Conservation (phyloP, 2,329 filamentous ascomycete genomes). For the Penicillium griseofulvum region DNA sequence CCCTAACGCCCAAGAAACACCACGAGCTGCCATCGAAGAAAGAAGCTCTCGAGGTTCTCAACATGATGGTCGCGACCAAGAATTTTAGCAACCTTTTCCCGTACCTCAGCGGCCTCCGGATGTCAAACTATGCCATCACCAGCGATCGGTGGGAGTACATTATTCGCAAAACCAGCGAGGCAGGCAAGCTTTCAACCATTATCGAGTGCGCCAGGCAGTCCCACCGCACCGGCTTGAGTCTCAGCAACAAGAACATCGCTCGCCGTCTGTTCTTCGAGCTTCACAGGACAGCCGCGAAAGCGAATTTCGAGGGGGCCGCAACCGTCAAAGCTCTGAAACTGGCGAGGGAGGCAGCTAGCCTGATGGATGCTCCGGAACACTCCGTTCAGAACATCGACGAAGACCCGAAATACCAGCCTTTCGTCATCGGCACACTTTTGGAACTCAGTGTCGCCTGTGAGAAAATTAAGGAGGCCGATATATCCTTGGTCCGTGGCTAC, state of each 20-base stretch:
- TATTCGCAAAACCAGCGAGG: constrained; percentile 37
- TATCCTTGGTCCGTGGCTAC: constrained; percentile 41
- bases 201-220: constrained; percentile 38
- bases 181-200: constrained; percentile 36
- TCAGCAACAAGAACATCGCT: constrained; percentile 32
- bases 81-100: constrained; percentile 44
- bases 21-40: constrained; percentile 34
- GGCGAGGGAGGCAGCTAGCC: constrained; percentile 34
- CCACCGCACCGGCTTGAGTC: constrained; percentile 36
- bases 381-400: constrained; percentile 15
- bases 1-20: constrained; percentile 37
- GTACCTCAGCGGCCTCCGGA: constrained; percentile 40
- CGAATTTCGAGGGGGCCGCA: constrained; percentile 34
- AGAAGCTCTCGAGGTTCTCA: constrained; percentile 31
- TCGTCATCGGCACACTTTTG: constrained; percentile 44
- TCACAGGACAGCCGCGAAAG: constrained; percentile 34
- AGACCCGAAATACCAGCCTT: constrained; percentile 42
- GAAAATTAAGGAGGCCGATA: constrained; percentile 41
- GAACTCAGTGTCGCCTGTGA: constrained; percentile 47
- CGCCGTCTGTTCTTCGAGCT: constrained; percentile 38
- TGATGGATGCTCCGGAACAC: constrained; percentile 40
- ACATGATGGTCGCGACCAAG: constrained; percentile 37
- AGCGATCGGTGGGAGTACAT: constrained; percentile 33
- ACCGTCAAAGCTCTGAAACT: constrained; percentile 31
- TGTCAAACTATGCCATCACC: constrained; percentile 28